Conservation (phyloP, 768 basidiomycete genomes). For the Scleroderma bovista region DNA sequence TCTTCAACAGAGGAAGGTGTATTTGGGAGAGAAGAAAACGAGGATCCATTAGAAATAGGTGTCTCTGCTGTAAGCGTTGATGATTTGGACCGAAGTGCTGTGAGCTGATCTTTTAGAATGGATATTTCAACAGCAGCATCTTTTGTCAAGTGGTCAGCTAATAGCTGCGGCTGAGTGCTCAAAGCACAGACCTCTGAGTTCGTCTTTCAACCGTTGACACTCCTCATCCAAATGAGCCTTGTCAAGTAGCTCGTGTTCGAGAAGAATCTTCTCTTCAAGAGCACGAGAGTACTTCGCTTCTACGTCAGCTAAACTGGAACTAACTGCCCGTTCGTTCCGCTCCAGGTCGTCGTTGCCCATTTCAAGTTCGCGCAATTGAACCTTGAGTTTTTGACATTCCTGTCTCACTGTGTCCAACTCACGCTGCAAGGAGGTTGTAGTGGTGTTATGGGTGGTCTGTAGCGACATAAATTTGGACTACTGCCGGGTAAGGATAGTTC, state of each 20-base stretch:
- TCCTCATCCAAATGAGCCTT: conserved; percentile 91
- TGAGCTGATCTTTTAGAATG: conserved; percentile 74
- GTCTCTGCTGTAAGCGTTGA: conserved; percentile 21
- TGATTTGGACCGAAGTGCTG: conserved; percentile 31
- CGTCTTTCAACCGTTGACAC: conserved; percentile 85
- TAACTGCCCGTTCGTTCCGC: conserved; percentile 84
- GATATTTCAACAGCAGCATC: conserved; percentile 83
- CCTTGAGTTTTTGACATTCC: conserved; percentile 63
- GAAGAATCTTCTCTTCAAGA: conserved; percentile 93
- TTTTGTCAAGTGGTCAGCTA: conserved; percentile 29
- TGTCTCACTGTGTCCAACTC: conserved; percentile 81
- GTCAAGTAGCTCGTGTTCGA: conserved; percentile 91
- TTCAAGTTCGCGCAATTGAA: conserved; percentile 82
- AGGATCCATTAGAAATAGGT: conserved; percentile 22
- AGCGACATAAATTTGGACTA: conserved; percentile 82
- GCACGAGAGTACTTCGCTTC: conserved; percentile 87
- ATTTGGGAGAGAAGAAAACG: conserved; percentile 32
- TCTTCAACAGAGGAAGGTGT: conserved; percentile 37
- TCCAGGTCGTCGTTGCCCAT: conserved; percentile 99
- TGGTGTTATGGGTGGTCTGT: conserved; percentile 87
- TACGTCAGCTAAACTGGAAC: conserved; percentile 75
- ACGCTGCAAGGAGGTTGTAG: conserved; percentile 84
- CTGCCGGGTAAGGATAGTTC: conserved; percentile 4
- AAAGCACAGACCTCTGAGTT: conserved; percentile 67
- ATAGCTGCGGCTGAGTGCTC: not conserved